A percentile compares a stretch with the other conserved stretches of the same genome.
These are phyloP conservation scores for Apiotrichum siamense DNA, from an alignment of 1,284 basidiomycete genomes.

Conservation along the genomic window DNA sequence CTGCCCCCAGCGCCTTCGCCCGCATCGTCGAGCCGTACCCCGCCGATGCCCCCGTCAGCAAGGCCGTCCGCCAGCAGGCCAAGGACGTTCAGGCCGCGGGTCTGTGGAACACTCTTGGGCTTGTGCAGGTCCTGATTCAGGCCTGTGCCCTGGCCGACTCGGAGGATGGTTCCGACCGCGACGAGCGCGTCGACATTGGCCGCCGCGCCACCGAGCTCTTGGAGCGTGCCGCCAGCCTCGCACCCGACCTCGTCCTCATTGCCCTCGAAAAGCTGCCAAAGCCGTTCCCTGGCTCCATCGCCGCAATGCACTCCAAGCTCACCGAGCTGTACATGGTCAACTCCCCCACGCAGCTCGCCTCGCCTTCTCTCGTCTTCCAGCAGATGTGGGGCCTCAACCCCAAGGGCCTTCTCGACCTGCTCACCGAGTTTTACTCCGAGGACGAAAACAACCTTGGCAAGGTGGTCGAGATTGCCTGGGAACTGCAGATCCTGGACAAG, in stretches of 20 bases:
- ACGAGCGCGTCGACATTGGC: slow-evolving; percentile 63
- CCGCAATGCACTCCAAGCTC: slow-evolving; percentile 78
- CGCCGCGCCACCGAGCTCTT: slow-evolving; percentile 78
- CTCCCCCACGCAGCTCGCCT: slow-evolving; percentile 67
- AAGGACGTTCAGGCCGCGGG: slow-evolving; percentile 67
- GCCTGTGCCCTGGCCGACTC: slow-evolving; percentile 33
- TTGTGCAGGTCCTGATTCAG: slow-evolving; percentile 77
- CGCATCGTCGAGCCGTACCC: slow-evolving; percentile 75
- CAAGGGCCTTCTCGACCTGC: slow-evolving; percentile 73
- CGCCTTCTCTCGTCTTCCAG: slow-evolving; percentile 94
- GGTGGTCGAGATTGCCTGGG: slow-evolving; percentile 91
- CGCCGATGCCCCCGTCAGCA: slow-evolving; percentile 46
- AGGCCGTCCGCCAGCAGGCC: slow-evolving; percentile 57
- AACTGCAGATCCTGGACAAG: slow-evolving; percentile 84
- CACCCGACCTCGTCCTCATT: slow-evolving; percentile 90
- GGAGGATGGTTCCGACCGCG: slow-evolving; percentile 51
- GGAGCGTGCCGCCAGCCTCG: slow-evolving; percentile 73
- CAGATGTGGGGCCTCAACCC: slow-evolving; percentile 88
- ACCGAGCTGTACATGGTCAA: slow-evolving; percentile 73
- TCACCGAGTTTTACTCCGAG: slow-evolving; percentile 86
- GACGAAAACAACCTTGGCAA: slow-evolving; percentile 88
- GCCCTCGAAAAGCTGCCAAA: slow-evolving; percentile 83
- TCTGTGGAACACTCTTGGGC: slow-evolving; percentile 88
- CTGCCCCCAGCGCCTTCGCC: slow-evolving; percentile 71
- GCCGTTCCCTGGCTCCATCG: slow-evolving; percentile 79